Base-by-base conservation (phyloP, 371 early-diverging fungal genomes). In the Dichotomocladium elegans region DNA sequence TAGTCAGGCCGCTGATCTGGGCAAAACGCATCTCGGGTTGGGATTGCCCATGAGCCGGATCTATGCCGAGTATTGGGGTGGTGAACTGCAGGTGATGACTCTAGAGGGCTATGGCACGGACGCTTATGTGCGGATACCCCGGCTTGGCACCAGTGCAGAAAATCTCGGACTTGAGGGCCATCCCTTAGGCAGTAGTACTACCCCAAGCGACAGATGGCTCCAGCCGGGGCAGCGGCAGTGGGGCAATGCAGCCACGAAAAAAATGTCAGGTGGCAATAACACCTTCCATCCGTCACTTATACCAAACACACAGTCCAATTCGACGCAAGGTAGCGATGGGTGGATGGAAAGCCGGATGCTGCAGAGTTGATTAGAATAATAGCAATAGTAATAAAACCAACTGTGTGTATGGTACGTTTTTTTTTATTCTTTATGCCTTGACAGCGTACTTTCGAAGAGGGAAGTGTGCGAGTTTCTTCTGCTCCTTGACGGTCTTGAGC, bases 31-130 rank as follows among this genome's bases (percentile, higher is more conserved):
- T 41, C 64, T 93, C 42, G 96, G 96, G 5, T 81, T 96, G 47
- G 95, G 95, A 0, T 65, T 94, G 55, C 91, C 91, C 0, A 87
- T 96, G 89, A 81, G 86, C 40, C 69, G 85, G 30, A 88, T 91
- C 12, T 94, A 90, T 64, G 90, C 92, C 19, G 87, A 91, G 70
- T 92, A 88, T 55, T 91, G 90, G 91, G 89, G 89, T 17, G 90
- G 91, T 19, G 75, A 77, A 35, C 68, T 96, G 24, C 80, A 79
- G 27, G 67, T 93, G 12, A 74, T 77, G 42, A 79, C 87, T 1
- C 78, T 94, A 82, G 82, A 90, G 31, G 94, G 93, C 6, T 90
- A 81, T 55, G 96, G 94, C 14, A 89, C 90, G 17, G 95, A 96
- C 66, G 90, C 88, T 0, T 95, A 94, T 64, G 81, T 94, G 24